These are phyloP conservation scores for Solanum habrochaites DNA, from an alignment of 257 asterid genomes.

Conservation along the genomic window DNA sequence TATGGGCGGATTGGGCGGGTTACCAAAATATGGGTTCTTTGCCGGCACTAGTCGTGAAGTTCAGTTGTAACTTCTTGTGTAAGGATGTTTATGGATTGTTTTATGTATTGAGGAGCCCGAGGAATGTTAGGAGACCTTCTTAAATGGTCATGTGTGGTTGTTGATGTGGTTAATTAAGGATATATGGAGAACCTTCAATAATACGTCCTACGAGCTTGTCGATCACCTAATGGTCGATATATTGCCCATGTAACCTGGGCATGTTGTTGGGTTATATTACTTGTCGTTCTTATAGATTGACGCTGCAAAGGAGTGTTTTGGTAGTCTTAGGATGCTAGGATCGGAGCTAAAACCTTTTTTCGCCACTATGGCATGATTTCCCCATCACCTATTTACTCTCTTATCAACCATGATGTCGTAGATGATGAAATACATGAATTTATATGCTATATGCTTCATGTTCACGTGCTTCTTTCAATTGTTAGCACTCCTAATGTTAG, in stretches of 20 bases:
- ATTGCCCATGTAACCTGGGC: not conserved
- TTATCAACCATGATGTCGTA: not conserved
- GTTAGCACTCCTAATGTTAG: not conserved
- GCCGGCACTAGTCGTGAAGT: not conserved
- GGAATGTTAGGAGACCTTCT: not conserved
- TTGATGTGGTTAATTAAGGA: not conserved
- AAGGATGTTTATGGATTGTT: not conserved
- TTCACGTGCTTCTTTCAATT: not conserved
- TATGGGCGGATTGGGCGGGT: too few relatives aligned
- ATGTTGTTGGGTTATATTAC: not conserved
- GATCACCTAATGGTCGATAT: not conserved
- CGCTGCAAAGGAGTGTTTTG: not conserved
- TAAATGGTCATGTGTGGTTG: not conserved
- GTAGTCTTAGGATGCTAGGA: not conserved
- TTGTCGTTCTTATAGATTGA: not conserved
- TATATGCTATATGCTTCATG: not conserved
- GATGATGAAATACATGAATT: not conserved
- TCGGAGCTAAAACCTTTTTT: not conserved
- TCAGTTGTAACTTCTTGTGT: not conserved
- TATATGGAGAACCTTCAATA: not conserved
- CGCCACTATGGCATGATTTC: not conserved
- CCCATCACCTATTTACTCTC: not conserved
- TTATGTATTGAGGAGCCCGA: not conserved
- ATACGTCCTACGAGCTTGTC: not conserved
- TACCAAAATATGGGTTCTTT: too few relatives aligned